Evolutionary conservation across 805 yeast species (phyloP).

Genomic region (Saccharomycopsis selenospora): DNA sequence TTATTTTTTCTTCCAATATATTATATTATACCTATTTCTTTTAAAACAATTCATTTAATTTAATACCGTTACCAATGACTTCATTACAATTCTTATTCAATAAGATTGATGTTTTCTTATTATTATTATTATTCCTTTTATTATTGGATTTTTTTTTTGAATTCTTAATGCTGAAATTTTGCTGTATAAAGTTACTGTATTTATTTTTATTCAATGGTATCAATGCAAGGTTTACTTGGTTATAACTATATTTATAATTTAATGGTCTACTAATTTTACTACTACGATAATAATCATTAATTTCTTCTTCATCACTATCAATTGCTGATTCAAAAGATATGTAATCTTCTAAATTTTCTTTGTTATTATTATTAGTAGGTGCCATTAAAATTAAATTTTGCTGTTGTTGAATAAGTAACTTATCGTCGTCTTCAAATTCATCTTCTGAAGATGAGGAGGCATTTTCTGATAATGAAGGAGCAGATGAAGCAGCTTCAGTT

Average conservation of each 20-base stretch:
- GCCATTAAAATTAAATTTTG: background rate
- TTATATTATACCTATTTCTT: too few relatives aligned
- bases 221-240: conserved; percentile 2
- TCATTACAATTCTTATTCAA: background rate
- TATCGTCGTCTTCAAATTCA: background rate
- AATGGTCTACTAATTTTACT: background rate
- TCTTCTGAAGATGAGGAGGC: background rate
- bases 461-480: background rate
- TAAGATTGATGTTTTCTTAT: background rate
- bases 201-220: background rate
- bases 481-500: background rate
- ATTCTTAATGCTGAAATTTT: too few relatives aligned
- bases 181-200: too few relatives aligned
- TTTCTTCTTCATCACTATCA: conserved; percentile 1
- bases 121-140: background rate
- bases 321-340: conserved; percentile 1
- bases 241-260: conserved; percentile 1
- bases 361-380: conserved; percentile 1
- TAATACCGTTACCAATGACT: background rate
- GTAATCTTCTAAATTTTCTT: conserved; percentile 1
- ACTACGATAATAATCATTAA: background rate
- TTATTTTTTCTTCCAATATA: too few relatives aligned
- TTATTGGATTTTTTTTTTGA: background rate
- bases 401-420: background rate
- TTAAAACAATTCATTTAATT: background rate